Conservation (phyloP, 2,329 filamentous ascomycete genomes). For the Trichoderma atroviride region DNA sequence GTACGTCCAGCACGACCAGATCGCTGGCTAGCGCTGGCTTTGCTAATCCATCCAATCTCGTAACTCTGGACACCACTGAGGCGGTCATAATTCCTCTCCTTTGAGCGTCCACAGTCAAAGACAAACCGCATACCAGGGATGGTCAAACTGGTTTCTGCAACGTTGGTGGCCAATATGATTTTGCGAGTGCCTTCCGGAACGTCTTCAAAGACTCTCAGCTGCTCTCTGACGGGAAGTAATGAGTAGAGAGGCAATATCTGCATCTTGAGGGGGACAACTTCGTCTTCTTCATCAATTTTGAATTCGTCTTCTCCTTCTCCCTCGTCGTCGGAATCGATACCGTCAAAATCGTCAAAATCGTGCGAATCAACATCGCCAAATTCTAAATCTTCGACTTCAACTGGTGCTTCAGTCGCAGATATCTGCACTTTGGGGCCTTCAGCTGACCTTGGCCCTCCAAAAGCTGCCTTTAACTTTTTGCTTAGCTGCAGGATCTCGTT, state of each 20-base stretch:
- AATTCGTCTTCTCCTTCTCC: constrained; percentile 58
- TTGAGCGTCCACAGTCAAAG: constrained; percentile 89
- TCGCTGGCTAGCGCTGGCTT: constrained; percentile 90
- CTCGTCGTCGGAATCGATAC: constrained; percentile 59
- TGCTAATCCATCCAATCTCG: constrained; percentile 95
- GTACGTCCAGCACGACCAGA: constrained; percentile 94
- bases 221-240: constrained; percentile 84
- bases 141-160: constrained; percentile 94
- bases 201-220: constrained; percentile 85
- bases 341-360: constrained; percentile 62
- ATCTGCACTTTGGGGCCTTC: constrained; percentile 71
- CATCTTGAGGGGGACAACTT: constrained; percentile 68
- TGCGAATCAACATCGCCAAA: constrained; percentile 71
- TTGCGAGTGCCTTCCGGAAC: constrained; percentile 80
- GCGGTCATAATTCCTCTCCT: constrained; percentile 88
- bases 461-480: constrained; percentile 71
- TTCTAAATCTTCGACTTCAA: constrained; percentile 87
- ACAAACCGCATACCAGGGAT: constrained; percentile 96
- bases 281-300: constrained; percentile 68
- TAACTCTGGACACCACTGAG: constrained; percentile 92
- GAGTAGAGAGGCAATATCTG: constrained; percentile 95
- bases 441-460: constrained; percentile 60
- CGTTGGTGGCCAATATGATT: constrained; percentile 91
- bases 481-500: constrained; percentile 87
- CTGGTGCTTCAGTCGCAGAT: constrained; percentile 72